Conservation (phyloP, 2,329 filamentous ascomycete species). For the Chrysoporthe deuterocubensis region DNA sequence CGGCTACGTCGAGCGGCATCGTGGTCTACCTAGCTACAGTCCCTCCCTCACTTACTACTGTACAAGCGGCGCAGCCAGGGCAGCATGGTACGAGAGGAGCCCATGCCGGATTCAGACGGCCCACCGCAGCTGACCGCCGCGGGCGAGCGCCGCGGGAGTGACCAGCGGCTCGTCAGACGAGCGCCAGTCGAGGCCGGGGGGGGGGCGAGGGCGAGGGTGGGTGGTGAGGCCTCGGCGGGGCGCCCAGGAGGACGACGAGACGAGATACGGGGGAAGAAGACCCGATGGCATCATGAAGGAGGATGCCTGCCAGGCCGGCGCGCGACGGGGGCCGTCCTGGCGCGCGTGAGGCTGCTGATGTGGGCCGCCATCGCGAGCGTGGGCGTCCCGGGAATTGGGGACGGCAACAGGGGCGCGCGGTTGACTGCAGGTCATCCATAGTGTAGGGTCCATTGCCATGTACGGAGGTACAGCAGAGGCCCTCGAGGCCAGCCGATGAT, state of each 20-base stretch:
- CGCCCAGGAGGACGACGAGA: background rate
- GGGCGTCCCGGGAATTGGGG: conserved; percentile 13
- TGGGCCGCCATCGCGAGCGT: too few species aligned
- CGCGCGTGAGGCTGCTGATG: background rate
- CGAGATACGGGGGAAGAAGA: background rate
- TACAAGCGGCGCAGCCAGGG: background rate
- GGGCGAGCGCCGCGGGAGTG: background rate
- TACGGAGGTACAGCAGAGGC: too few species aligned
- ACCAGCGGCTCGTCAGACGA: background rate
- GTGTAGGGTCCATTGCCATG: too few species aligned
- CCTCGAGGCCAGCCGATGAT: too few species aligned
- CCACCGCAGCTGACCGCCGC: background rate
- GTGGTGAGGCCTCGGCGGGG: background rate
- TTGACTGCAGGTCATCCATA: too few species aligned
- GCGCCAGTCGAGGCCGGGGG: background rate
- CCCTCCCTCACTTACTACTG: background rate
- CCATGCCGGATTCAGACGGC: background rate
- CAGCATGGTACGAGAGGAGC: background rate
- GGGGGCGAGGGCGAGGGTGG: background rate
- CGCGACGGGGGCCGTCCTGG: background rate
- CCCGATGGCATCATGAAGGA: background rate
- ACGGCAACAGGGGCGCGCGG: conserved; percentile 11
- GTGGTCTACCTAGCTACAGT: background rate
- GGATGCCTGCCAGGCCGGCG: background rate
- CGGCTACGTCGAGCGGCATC: conserved; percentile 25